Conservation (phyloP, 805 yeast species). For the Isabelozyma gotoi region DNA sequence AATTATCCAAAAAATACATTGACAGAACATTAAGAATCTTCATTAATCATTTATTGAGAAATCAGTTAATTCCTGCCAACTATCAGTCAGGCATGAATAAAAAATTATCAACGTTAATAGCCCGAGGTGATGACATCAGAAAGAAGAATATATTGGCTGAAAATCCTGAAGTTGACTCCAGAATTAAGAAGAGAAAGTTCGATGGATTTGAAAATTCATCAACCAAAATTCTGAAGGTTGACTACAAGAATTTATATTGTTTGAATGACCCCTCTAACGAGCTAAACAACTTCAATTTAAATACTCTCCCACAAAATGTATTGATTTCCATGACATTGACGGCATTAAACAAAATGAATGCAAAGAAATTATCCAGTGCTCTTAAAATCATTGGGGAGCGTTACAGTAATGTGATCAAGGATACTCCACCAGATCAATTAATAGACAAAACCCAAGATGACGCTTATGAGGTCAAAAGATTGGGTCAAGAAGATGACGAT, state of each 20-base stretch:
- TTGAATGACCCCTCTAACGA: constrained; percentile 63
- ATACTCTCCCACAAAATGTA: constrained; percentile 62
- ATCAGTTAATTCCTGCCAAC: constrained; percentile 35
- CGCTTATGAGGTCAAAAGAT: not conserved
- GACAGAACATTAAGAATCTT: constrained; percentile 57
- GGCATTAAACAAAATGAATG: constrained; percentile 59
- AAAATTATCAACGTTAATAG: constrained; percentile 27
- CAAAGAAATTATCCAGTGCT: constrained; percentile 58
- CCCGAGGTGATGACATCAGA: constrained; percentile 41
- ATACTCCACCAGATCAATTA: constrained; percentile 2
- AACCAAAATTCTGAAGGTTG: constrained; percentile 27
- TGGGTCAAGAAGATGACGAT: constrained; percentile 6
- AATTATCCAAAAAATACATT: constrained; percentile 59
- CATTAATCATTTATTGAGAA: constrained; percentile 35
- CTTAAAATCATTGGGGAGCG: constrained; percentile 69
- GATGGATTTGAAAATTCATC: constrained; percentile 40
- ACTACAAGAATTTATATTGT: constrained; percentile 64
- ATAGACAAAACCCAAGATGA: not conserved
- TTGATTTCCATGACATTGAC: constrained; percentile 64
- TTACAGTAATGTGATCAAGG: constrained; percentile 42
- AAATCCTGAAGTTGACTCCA: constrained; percentile 22
- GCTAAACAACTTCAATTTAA: constrained; percentile 66
- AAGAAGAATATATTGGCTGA: constrained; percentile 35
- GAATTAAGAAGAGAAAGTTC: constrained; percentile 36
- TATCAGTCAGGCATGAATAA: constrained; percentile 25